These are phyloP conservation scores for Agaricus subrufescens DNA, from an alignment of 768 basidiomycete species.

Conservation along the genomic window DNA sequence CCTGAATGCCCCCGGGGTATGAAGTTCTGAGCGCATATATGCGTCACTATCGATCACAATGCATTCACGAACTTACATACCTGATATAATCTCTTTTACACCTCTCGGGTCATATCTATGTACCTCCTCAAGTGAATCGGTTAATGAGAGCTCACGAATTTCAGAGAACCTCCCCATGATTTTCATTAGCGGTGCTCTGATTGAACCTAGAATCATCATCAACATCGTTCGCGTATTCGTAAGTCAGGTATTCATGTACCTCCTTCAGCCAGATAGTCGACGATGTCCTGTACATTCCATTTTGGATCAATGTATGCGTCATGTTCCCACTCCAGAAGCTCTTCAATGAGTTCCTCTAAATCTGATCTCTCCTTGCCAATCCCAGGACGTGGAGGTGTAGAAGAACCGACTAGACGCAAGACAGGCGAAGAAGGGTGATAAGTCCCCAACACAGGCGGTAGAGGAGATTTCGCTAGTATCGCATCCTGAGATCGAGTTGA, in stretches of 20 bases:
- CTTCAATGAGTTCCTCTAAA: slow-evolving; percentile 41
- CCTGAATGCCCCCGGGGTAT: neutral
- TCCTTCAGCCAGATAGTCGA: slow-evolving; percentile 31
- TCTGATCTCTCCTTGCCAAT: slow-evolving; percentile 20
- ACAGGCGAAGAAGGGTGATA: neutral
- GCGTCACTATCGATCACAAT: neutral
- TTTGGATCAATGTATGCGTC: slow-evolving; percentile 31
- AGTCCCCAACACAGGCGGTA: neutral
- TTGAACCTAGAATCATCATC: slow-evolving; percentile 43
- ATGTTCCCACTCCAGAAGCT: slow-evolving; percentile 31
- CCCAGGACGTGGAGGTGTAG: neutral
- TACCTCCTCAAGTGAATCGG: slow-evolving; percentile 38
- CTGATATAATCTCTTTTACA: slow-evolving; percentile 32
- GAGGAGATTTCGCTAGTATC: neutral
- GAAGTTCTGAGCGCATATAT: slow-evolving; percentile 1
- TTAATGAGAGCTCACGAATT: slow-evolving; percentile 45
- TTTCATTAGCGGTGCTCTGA: slow-evolving; percentile 42
- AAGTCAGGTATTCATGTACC: slow-evolving; percentile 44
- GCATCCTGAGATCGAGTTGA: slow-evolving; percentile 11
- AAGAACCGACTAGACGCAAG: neutral
- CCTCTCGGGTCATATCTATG: slow-evolving; percentile 41
- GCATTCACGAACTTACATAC: neutral
- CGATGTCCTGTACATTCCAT: slow-evolving; percentile 34
- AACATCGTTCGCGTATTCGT: slow-evolving; percentile 28
- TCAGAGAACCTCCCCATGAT: slow-evolving; percentile 38